Evolutionary conservation across 2,329 filamentous ascomycete genomes (phyloP).

Genomic region (Botrytis tulipae): DNA sequence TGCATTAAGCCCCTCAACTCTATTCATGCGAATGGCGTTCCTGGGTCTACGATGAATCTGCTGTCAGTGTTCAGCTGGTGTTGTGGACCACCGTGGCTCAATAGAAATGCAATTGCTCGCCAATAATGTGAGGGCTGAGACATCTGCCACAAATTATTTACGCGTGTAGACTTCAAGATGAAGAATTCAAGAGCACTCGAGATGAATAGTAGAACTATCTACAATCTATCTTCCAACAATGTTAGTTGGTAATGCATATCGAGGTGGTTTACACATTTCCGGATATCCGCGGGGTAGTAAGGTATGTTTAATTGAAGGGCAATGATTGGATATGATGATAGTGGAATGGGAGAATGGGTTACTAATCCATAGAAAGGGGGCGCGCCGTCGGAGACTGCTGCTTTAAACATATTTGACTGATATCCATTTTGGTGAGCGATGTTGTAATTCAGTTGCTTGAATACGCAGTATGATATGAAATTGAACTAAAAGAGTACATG

Average conservation of each 20-base stretch:
- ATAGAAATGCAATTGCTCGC: too few relatives aligned
- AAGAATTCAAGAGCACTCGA: not conserved
- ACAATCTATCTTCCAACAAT: not conserved
- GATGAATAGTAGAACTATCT: not conserved
- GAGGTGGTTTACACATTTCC: conserved; percentile 3
- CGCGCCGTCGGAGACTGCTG: not conserved
- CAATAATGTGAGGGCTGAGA: not conserved
- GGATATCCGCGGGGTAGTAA: not conserved
- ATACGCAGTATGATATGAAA: not conserved
- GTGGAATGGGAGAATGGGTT: not conserved
- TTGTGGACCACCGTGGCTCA: too few relatives aligned
- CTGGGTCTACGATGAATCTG: too few relatives aligned
- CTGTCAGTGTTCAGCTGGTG: too few relatives aligned
- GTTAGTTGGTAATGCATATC: not conserved
- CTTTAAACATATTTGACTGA: not conserved
- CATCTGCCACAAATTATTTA: not conserved
- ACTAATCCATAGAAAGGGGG: not conserved
- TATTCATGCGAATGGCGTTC: too few relatives aligned
- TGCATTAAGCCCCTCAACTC: too few relatives aligned
- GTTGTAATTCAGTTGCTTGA: fast-evolving
- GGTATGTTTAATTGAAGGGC: not conserved
- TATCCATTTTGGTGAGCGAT: not conserved
- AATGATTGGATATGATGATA: not conserved
- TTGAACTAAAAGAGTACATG: not conserved
- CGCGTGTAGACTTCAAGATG: not conserved